A percentile compares a stretch with the other conserved stretches of the same genome.
These are phyloP conservation scores for Aspergillus fructus DNA, from an alignment of 2,329 filamentous ascomycete genomes.

Conservation along the genomic window DNA sequence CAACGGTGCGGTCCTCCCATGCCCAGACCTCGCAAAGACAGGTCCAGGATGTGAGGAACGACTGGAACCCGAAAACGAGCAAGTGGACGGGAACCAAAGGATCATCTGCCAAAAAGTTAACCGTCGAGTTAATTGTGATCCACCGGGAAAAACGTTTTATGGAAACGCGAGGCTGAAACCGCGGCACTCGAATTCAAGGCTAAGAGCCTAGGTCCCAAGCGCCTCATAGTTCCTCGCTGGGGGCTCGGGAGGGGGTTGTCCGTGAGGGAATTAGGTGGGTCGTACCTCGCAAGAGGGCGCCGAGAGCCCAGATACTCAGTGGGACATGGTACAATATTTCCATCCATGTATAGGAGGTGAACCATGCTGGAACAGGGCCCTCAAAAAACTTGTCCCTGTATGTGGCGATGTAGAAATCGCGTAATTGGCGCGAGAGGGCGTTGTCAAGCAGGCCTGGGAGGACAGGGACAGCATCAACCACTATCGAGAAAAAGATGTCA, in stretches of 20 bases:
- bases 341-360: conserved; percentile 56
- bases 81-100: conserved; percentile 60
- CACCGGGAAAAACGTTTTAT: neutral
- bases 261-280: neutral
- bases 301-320: conserved; percentile 59
- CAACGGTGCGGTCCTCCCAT: conserved; percentile 50
- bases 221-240: neutral
- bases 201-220: neutral
- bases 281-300: conserved; percentile 54
- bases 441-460: conserved; percentile 56
- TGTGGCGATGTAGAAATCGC: conserved; percentile 58
- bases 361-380: conserved; percentile 56
- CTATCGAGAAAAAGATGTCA: conserved; percentile 35
- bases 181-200: neutral
- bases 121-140: neutral
- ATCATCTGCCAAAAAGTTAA: conserved; percentile 44
- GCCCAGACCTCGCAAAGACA: conserved; percentile 62
- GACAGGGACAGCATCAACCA: conserved; percentile 60
- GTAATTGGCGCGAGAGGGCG: conserved; percentile 49
- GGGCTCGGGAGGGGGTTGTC: neutral
- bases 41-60: conserved; percentile 61
- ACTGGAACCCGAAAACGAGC: conserved; percentile 59
- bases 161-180: neutral
- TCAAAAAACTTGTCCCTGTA: conserved; percentile 66
- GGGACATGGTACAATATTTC: conserved; percentile 64